These are phyloP conservation scores for Solanum habrochaites DNA, from an alignment of 257 asterid genomes.

Conservation along the genomic window DNA sequence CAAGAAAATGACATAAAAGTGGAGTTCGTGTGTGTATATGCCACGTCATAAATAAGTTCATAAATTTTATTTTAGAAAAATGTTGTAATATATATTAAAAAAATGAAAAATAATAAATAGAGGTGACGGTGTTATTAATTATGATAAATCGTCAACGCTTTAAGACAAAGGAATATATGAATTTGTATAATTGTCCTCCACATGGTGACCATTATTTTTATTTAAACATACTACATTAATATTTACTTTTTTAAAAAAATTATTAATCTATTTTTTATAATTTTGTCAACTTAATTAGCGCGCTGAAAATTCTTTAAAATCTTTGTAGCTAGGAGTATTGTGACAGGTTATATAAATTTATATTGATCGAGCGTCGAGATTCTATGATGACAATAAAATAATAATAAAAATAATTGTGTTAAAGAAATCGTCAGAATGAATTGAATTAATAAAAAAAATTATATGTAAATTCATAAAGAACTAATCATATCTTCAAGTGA, in stretches of 20 bases:
- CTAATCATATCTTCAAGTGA: no score
- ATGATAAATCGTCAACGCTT: neutral
- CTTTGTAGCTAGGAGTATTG: neutral
- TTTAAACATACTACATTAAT: neutral
- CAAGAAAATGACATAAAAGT: neutral
- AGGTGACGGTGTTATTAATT: neutral
- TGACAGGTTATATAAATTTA: neutral
- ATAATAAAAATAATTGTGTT: neutral
- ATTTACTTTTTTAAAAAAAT: neutral
- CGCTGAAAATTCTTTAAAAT: neutral
- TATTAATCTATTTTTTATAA: neutral
- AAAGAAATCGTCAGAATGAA: neutral
- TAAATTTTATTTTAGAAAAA: accelerated
- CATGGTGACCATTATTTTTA: neutral
- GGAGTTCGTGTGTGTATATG: neutral
- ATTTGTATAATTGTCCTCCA: neutral
- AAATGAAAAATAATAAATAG: neutral
- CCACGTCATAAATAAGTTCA: neutral
- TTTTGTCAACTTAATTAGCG: neutral
- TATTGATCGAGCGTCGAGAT: accelerated
- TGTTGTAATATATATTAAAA: neutral
- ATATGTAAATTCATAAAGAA: neutral
- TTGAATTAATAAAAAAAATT: accelerated
- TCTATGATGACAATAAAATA: neutral
- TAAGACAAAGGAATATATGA: neutral